phyloP scores from a whole-genome alignment of 805 yeast species.

The Candida oleophila region DNA sequence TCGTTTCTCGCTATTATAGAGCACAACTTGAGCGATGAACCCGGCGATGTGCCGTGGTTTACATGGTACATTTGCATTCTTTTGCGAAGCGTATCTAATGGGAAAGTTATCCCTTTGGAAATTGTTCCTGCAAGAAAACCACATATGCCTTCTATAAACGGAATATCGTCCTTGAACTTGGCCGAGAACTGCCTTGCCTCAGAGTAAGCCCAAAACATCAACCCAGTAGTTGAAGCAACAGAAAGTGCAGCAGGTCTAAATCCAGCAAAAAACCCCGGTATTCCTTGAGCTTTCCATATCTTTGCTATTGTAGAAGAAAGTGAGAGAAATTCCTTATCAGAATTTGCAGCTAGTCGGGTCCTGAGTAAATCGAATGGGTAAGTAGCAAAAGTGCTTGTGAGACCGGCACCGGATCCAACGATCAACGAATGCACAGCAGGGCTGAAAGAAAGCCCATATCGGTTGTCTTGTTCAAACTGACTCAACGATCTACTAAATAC shows the following conservation, averaged over 20 bases:
- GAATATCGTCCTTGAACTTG: conserved; percentile 23
- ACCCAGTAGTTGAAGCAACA: conserved; percentile 68
- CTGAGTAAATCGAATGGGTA: conserved; percentile 91
- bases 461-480: conserved; percentile 18
- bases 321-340: conserved; percentile 34
- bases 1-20: conserved; percentile 48
- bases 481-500: conserved; percentile 47
- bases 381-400: conserved; percentile 66
- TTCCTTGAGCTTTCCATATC: conserved; percentile 23
- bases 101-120: conserved; percentile 76
- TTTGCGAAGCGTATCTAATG: conserved; percentile 80
- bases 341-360: conserved; percentile 78
- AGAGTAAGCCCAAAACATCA: conserved; percentile 73
- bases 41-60: neutral
- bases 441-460: conserved; percentile 18
- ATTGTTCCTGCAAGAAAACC: conserved; percentile 75
- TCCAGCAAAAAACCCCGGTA: conserved; percentile 51
- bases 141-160: conserved; percentile 53
- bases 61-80: conserved; percentile 60
- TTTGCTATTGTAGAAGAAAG: conserved; percentile 23
- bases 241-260: conserved; percentile 53
- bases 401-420: conserved; percentile 79
- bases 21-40: conserved; percentile 22
- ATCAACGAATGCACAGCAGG: conserved; percentile 46
- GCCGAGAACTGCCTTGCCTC: conserved; percentile 37